phyloP scores from a whole-genome alignment of 257 asterid genomes.

The Solanum bulbocastanum region DNA sequence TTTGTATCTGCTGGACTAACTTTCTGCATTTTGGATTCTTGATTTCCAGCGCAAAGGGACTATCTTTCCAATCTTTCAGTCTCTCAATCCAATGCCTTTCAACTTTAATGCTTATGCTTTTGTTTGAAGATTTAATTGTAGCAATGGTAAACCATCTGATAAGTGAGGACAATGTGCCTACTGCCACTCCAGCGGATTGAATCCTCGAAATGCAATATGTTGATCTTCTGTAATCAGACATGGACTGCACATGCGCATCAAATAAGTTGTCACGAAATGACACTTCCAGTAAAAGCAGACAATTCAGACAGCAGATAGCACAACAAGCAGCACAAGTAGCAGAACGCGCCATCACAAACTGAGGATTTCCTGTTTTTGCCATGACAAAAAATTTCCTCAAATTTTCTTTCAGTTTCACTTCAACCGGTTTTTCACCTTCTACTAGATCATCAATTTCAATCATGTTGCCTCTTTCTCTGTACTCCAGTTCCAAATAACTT shows the following conservation, averaged over 20 bases:
- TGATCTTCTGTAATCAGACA: neutral
- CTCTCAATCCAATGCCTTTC: slow-evolving; percentile 1
- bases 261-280: neutral
- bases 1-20: neutral
- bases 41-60: neutral
- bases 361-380: slow-evolving; percentile 9
- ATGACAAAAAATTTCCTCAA: neutral
- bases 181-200: neutral
- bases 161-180: neutral
- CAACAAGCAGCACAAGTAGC: neutral
- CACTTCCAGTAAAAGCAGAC: neutral
- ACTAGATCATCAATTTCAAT: neutral
- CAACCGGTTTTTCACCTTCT: neutral
- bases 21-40: neutral
- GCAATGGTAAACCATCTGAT: slow-evolving; percentile 2
- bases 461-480: neutral
- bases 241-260: neutral
- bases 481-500: neutral
- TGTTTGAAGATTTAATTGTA: neutral
- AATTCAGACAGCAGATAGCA: neutral
- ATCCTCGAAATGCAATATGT: neutral
- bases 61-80: slow-evolving; percentile 2
- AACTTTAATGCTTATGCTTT: neutral
- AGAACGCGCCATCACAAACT: slow-evolving; percentile 4
- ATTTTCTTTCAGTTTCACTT: neutral